Evolutionary conservation across 2,329 filamentous ascomycete species (phyloP), one percentile per base, ranked within the genome.

Genomic region (Xylariaceae sp.): DNA sequence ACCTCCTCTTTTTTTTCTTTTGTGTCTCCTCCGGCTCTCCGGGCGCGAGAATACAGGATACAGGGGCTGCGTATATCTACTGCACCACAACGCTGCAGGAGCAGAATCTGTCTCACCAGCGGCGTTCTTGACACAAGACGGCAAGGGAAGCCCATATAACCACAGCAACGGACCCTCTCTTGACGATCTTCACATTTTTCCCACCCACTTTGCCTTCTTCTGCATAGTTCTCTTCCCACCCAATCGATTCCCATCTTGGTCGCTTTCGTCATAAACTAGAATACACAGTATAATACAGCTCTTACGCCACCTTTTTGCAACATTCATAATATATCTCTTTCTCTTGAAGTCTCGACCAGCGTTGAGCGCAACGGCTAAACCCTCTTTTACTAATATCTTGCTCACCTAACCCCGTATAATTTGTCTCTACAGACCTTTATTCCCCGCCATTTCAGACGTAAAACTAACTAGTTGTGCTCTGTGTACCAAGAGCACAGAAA

Each of bases 21-120:
- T 44, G 34, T 37, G 44, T 44, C 43, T 41, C 41, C 42, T 44
- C 41, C 33, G 21, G 21, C 19, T 36, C 24, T 42, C 26, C 15
- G 21, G 7, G 21, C 21, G 6, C 21, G 21, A 24, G 6, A 24
- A 7, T 11, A 24, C 21, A n/a, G 5, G 5, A 35, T 31, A 31
- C 32, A 32, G 26, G 23, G 26, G 30, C 39, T 38, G 34, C 33
- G 31, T 37, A 36, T 42, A 37, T 39, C 36, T 43, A 35, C 38
- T 41, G 34, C 40, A 38, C 44, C 35, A 13, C n/a, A 8, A 28
- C n/a, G 5, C n/a, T 31, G 34, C 28, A 18, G 30, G 34, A 34
- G 41, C 44, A 41, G 35, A 38, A 44, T 47, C n/a, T 36, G 44
- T 47, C 44, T 44, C 44, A 47, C 41, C 31, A 39, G 34, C 24